phyloP scores from a whole-genome alignment of 73 alveolate species.

The Paramecium pentaurelia region DNA sequence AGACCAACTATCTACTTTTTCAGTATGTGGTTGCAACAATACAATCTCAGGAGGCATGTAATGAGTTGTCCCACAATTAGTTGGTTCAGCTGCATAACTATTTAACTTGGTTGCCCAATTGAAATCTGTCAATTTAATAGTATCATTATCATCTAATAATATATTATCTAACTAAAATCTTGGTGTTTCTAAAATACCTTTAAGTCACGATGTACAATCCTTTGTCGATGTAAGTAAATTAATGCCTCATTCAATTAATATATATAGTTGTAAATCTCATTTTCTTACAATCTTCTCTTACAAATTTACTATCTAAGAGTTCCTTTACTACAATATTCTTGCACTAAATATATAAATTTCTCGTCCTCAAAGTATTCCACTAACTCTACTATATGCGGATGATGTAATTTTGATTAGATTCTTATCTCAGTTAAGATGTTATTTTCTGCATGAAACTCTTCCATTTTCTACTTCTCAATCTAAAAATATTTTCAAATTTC shows the following conservation, averaged over 20 bases:
- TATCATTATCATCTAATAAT: not conserved
- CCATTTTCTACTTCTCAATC: conserved; percentile 3
- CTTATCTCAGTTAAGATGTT: not conserved
- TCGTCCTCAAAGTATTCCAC: conserved; percentile 37
- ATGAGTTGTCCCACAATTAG: conserved; percentile 5
- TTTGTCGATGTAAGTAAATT: not conserved
- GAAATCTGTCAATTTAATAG: not conserved
- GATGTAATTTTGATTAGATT: not conserved
- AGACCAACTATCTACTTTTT: conserved; percentile 79
- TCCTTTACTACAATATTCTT: conserved; percentile 20
- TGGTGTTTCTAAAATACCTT: not conserved
- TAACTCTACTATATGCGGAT: not conserved
- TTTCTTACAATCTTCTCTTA: not conserved
- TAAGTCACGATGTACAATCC: not conserved
- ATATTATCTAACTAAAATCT: not conserved
- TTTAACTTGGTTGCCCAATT: not conserved
- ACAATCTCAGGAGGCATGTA: conserved; percentile 72
- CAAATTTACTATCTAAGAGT: not conserved
- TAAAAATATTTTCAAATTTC: not conserved
- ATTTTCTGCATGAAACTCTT: conserved; percentile 1
- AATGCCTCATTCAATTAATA: not conserved
- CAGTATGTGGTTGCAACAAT: conserved; percentile 69
- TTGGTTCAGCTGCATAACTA: not conserved
- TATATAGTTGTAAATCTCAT: not conserved
- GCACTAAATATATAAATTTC: not conserved